Evolutionary conservation across 805 yeast genomes (phyloP).

Genomic region (baker's yeast (Saccharomyces cerevisiae)): DNA sequence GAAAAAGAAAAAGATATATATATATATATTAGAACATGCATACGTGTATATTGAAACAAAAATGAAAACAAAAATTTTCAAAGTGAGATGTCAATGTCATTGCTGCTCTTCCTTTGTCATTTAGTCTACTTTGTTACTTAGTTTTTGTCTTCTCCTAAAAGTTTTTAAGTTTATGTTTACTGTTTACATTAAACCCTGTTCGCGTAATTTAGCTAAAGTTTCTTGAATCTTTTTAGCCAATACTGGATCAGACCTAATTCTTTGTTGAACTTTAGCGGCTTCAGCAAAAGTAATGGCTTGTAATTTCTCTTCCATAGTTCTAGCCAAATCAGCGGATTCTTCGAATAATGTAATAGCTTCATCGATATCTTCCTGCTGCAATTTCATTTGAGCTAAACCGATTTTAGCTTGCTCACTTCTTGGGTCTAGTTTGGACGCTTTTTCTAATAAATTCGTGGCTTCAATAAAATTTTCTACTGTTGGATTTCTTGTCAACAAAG

Average conservation of each 20-base stretch:
- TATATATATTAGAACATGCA: neutral
- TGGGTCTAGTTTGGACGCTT: conserved; percentile 79
- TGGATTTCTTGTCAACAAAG: conserved; percentile 51
- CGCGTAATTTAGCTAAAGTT: conserved; percentile 38
- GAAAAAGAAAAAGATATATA: neutral
- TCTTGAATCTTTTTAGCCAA: conserved; percentile 57
- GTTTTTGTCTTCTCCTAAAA: neutral
- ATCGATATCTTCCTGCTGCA: conserved; percentile 74
- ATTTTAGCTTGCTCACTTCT: conserved; percentile 82
- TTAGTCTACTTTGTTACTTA: neutral
- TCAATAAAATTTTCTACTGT: conserved; percentile 38
- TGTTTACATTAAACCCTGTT: conserved; percentile 21
- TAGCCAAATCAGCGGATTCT: conserved; percentile 71
- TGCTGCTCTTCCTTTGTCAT: neutral
- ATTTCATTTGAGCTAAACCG: conserved; percentile 83
- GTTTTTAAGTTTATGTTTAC: neutral
- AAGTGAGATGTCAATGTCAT: neutral
- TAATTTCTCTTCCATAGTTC: conserved; percentile 77
- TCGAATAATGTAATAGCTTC: conserved; percentile 79
- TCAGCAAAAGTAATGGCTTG: conserved; percentile 89
- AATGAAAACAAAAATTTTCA: neutral
- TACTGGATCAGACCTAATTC: conserved; percentile 61
- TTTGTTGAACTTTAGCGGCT: conserved; percentile 83
- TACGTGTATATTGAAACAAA: neutral
- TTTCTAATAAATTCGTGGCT: conserved; percentile 57